Base-by-base conservation (phyloP, 2,329 filamentous ascomycete species). In the Xylariaceae sp. region DNA sequence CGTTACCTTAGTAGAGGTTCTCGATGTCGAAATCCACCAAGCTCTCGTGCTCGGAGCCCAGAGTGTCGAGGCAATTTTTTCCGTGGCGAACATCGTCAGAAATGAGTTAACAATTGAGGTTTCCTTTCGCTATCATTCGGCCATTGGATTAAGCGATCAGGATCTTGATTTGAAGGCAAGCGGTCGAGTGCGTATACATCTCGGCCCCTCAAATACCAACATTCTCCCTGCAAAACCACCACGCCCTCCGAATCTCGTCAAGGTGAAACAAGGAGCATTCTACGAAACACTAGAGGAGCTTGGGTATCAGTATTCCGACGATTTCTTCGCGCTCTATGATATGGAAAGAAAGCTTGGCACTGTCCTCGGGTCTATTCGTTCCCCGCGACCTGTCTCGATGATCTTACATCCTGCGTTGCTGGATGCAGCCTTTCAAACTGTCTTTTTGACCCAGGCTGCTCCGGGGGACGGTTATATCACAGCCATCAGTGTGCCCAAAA, bases 341-440 rank as follows among this genome's bases (percentile, higher is more conserved):
- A 39, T 60, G 9, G 41, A 55, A 41, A 40, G 61, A 33, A 55
- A 51, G 36, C 50, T 55, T 31, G 57, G 53, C 5, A 38, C 19
- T 9, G 53, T 47, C 9, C 54, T 48, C 2, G 58, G 55, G 13
- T 49, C 33, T 11, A 55, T 58, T 5, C n/a, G n/a, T n/a, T 31
- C 18, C 6, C n/a, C 47, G 16, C 42, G 52, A 36, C 3, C n/a
- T 6, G 50, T 48, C 2, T n/a, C 42, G 2, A 19, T 62, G 0
- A n/a, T 61, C 1, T 11, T 63, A 2, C 62, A 64, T 43, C 62
- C 61, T 0, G 63, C 54, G 1, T 16, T 42, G 5, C 47, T 66
- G 1, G 63, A 66, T 47, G 57, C 58, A 28, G 50, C 63, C 0
- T 51, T 65, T 17, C 60, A 64, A 18, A 50, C 58, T n/a, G 31